These are phyloP conservation scores for Alternaria solani DNA, from an alignment of 2,329 filamentous ascomycete species.

Conservation along the genomic window DNA sequence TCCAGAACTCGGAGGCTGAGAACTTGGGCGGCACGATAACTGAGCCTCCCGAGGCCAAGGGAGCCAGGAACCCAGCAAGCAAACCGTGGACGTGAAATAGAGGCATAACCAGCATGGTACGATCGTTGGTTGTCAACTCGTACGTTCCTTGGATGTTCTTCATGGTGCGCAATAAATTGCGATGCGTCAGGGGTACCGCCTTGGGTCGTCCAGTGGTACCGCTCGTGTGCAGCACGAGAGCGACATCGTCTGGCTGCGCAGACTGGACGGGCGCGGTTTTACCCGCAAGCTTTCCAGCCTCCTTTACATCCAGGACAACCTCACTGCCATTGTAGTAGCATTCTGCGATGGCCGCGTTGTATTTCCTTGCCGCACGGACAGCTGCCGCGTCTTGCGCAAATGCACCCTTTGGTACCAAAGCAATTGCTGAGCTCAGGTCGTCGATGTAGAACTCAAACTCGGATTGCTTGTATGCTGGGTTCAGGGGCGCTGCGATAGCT, in stretches of 20 bases:
- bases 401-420: conserved; percentile 77
- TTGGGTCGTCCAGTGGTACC: conserved; percentile 87
- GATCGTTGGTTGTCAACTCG: conserved; percentile 72
- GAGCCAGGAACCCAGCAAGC: conserved; percentile 80
- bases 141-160: conserved; percentile 83
- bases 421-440: conserved; percentile 80
- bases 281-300: conserved; percentile 70
- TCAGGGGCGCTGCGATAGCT: conserved; percentile 83
- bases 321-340: conserved; percentile 79
- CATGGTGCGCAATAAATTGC: conserved; percentile 83
- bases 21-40: conserved; percentile 81
- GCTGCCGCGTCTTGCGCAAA: conserved; percentile 72
- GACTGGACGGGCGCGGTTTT: conserved; percentile 59
- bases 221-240: conserved; percentile 82
- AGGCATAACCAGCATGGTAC: conserved; percentile 89
- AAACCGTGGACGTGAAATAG: conserved; percentile 92
- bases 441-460: conserved; percentile 95
- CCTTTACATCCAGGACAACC: conserved; percentile 80
- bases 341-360: conserved; percentile 84
- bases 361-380: conserved; percentile 78
- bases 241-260: conserved; percentile 78
- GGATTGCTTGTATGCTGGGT: conserved; percentile 86
- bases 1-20: conserved; percentile 84
- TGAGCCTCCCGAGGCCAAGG: conserved; percentile 77
- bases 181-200: conserved; percentile 80